Base-by-base conservation (phyloP, 805 yeast genomes). In the Saturnispora serradocipensis region DNA sequence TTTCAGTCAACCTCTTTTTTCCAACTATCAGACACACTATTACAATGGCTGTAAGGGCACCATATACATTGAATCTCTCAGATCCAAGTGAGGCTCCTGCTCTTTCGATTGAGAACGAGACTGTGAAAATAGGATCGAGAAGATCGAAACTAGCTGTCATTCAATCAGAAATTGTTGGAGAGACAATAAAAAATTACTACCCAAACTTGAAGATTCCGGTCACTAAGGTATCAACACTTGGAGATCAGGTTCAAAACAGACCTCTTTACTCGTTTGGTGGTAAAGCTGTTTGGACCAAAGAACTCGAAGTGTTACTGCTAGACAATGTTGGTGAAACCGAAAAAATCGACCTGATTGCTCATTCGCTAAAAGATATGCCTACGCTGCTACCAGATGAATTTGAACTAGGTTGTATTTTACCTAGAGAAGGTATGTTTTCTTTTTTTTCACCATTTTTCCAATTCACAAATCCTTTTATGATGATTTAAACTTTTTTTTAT, bases 221-320 rank as follows among this genome's bases (percentile, higher is more conserved):
- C 22, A 68, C 86, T 11, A 90, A 96, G 3, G 75, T 88, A 38
- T 77, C 84, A 49, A 91, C 99, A 1, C 72, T 93, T 35, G 99
- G 98, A 25, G 99, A 93, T 71, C 85, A 87, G 63, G 83, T 86
- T 30, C 93, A 82, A 63, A 78, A 76, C 62, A 83, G 81, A 64
- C 97, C 99, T 7, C 73, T 93, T 47, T 93, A 91, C 67, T 80
- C 96, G 4, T 93, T 93, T 69, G 98, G 97, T 43, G 99, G 99
- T 25, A 93, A 93, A 66, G 81, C 97, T 0, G 67, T 93, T 24
- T 93, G 99, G 99, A 93, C 99, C 3, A 86, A 87, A 63, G 99
- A 93, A 68, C 74, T 93, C 52, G 99, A 93, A 68, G 82, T 82
- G 24, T 70, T 89, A 46, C 69, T 90, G 48, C 71, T 91, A 39